Evolutionary conservation across 352 stramenopile species (phyloP).

Genomic region (Globisporangium radiosum): DNA sequence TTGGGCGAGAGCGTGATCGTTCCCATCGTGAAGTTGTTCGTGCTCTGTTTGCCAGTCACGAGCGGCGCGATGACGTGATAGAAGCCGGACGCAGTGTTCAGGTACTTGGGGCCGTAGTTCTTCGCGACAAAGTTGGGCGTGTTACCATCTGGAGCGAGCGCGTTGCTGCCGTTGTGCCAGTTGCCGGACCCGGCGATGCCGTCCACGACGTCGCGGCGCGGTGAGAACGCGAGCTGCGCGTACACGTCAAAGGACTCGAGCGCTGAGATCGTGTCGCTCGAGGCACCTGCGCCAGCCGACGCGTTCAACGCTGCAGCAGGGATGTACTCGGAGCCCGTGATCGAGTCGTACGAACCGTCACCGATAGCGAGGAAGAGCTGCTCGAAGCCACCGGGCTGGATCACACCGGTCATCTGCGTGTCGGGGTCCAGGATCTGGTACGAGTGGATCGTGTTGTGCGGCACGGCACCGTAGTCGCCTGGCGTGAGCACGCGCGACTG

Average conservation of each 20-base stretch:
- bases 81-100: slow-evolving; percentile 38
- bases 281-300: slow-evolving; percentile 23
- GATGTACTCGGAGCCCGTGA: slow-evolving; percentile 35
- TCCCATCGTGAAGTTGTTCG: slow-evolving; percentile 53
- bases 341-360: slow-evolving; percentile 33
- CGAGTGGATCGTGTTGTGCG: slow-evolving; percentile 51
- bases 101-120: slow-evolving; percentile 51
- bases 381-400: slow-evolving; percentile 47
- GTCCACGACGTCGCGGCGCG: slow-evolving; percentile 34
- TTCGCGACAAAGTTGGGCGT: slow-evolving; percentile 52
- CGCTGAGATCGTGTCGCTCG: slow-evolving; percentile 27
- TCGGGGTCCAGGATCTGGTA: slow-evolving; percentile 50
- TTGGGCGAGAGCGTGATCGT: slow-evolving; percentile 45
- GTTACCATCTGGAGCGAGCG: slow-evolving; percentile 27
- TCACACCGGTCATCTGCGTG: slow-evolving; percentile 50
- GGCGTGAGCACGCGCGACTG: slow-evolving; percentile 43
- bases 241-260: slow-evolving; percentile 45
- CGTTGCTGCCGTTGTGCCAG: slow-evolving; percentile 47
- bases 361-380: slow-evolving; percentile 44
- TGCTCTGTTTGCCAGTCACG: slow-evolving; percentile 34
- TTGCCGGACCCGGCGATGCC: slow-evolving; percentile 33
- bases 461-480: slow-evolving; percentile 47
- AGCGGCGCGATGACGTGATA: slow-evolving; percentile 50
- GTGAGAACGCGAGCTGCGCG: slow-evolving; percentile 30
- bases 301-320: slow-evolving; percentile 24